Conservation (phyloP, 306 rosid species). For the Pterocarpus macrocarpus region DNA sequence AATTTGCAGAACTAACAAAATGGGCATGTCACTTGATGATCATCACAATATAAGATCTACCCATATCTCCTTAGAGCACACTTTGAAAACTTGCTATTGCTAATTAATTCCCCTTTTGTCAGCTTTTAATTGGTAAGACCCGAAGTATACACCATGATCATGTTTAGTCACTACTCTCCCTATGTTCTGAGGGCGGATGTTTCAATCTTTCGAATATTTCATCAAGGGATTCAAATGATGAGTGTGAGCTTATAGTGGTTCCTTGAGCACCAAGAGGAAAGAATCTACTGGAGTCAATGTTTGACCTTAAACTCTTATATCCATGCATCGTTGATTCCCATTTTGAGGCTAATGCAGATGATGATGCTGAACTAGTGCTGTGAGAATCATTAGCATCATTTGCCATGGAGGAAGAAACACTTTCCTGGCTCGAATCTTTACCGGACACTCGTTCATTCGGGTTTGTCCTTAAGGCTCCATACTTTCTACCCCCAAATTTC, state of each 20-base stretch:
- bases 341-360: conserved; percentile 65
- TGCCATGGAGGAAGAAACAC: conserved; percentile 54
- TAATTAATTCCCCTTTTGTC: background rate
- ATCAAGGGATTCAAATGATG: conserved; percentile 82
- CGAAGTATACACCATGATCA: conserved; percentile 48
- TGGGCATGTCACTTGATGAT: conserved; percentile 22
- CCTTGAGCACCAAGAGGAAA: conserved; percentile 62
- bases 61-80: conserved; percentile 17
- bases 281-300: conserved; percentile 70
- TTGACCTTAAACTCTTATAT: conserved; percentile 68
- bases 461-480: conserved; percentile 63
- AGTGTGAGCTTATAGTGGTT: conserved; percentile 48
- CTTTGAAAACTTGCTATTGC: conserved; percentile 6
- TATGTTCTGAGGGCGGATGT: conserved; percentile 60
- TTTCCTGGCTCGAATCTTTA: conserved; percentile 52
- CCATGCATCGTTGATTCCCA: conserved; percentile 87
- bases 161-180: conserved; percentile 51
- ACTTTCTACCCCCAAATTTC: conserved; percentile 69
- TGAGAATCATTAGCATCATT: conserved; percentile 52
- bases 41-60: background rate
- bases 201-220: conserved; percentile 87
- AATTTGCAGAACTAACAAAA: background rate
- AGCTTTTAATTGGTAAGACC: background rate
- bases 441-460: conserved; percentile 53
- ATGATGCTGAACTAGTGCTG: conserved; percentile 39